These are phyloP conservation scores for Grosmannia huntii DNA, from an alignment of 2,329 filamentous ascomycete genomes.

Conservation along the genomic window DNA sequence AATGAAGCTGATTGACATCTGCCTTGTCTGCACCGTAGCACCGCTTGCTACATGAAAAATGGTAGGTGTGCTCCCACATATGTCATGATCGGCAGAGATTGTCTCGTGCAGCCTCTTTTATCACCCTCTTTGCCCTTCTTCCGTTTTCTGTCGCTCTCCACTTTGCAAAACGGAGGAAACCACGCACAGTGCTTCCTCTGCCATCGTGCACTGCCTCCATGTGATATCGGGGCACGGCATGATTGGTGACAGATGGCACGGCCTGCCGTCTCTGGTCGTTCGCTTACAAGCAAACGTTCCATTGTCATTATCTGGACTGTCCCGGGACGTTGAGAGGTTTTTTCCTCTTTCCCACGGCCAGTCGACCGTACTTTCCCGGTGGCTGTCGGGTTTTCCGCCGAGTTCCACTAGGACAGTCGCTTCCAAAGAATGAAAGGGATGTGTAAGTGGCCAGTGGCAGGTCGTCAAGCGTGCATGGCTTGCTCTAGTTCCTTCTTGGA, in stretches of 20 bases:
- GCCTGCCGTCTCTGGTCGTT: neutral
- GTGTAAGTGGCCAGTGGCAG: neutral
- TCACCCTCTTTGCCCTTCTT: neutral
- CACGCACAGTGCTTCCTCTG: neutral
- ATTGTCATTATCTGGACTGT: neutral
- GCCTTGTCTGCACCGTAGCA: no score
- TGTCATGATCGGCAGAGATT: no score
- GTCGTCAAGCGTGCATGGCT: neutral
- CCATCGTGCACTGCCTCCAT: neutral
- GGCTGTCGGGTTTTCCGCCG: neutral
- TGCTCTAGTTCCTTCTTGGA: neutral
- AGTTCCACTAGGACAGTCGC: neutral
- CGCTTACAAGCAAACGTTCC: neutral
- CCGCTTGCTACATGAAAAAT: no score
- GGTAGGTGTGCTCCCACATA: no score
- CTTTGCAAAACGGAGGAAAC: neutral
- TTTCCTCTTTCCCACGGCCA: neutral
- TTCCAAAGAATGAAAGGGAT: neutral
- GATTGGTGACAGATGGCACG: neutral
- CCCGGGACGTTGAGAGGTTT: neutral
- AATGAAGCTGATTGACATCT: no score
- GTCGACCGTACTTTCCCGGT: neutral
- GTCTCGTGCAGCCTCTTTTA: no score
- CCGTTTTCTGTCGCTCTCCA: neutral
- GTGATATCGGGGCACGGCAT: neutral